Percentiles rank a stretch among this genome's conserved stretches.
Evolutionary conservation across 78 protist genomes (phyloP).

Genomic region (Fonticula alba): DNA sequence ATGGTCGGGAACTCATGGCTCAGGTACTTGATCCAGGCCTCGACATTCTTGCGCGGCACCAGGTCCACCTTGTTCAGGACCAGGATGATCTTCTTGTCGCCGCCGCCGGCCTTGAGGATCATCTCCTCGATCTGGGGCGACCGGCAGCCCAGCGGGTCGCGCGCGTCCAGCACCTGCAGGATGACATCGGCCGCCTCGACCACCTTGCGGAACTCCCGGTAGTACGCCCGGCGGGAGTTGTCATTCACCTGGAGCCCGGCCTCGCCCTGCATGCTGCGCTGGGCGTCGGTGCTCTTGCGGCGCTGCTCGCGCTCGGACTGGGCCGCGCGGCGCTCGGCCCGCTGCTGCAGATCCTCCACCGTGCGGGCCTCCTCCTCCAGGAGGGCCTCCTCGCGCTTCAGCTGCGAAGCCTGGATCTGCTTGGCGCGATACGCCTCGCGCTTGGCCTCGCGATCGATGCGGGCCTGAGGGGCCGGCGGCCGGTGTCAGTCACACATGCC

Average conservation of each 20-base stretch:
- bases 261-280: no score
- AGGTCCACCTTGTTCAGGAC: slow-evolving; percentile 83
- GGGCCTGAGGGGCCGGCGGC: no score
- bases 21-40: slow-evolving; percentile 50
- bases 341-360: no score
- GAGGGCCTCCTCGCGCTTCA: no score
- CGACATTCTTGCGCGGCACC: slow-evolving; percentile 57
- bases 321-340: background rate
- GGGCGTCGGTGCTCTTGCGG: no score
- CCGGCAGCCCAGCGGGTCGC: slow-evolving; percentile 97
- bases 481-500: no score
- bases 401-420: no score
- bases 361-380: no score
- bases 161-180: slow-evolving; percentile 86
- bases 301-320: background rate
- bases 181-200: slow-evolving; percentile 77
- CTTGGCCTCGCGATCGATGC: no score
- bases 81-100: slow-evolving; percentile 60
- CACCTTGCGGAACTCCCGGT: slow-evolving; percentile 63
- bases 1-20: slow-evolving; percentile 51
- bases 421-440: no score
- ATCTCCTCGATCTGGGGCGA: slow-evolving; percentile 63
- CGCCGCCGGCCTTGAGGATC: background rate
- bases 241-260: slow-evolving; percentile 18
- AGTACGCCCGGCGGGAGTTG: slow-evolving; percentile 50